A percentile compares a stretch with the other conserved stretches of the same genome.
phyloP scores from a whole-genome alignment of 192 early-diverging fungal genomes.

The Spizellomyces sp. region DNA sequence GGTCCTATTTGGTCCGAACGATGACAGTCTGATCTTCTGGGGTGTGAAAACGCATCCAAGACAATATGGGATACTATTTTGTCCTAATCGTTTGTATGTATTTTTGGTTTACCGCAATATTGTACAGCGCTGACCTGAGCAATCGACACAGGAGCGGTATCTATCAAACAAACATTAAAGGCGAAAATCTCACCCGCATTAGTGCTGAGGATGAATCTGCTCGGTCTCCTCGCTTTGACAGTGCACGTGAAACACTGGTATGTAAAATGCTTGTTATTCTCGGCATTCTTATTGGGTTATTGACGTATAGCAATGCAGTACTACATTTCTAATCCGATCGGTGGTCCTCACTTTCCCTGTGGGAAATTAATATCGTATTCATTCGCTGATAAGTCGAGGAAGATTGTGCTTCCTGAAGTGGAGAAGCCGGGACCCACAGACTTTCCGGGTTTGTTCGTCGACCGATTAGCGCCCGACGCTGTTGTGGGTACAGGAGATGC shows the following conservation, averaged over 20 bases:
- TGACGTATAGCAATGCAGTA: constrained; percentile 38
- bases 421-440: constrained; percentile 32
- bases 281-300: background rate
- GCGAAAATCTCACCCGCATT: constrained; percentile 36
- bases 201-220: constrained; percentile 37
- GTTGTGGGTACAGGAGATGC: constrained; percentile 6
- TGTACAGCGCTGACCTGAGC: background rate
- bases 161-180: constrained; percentile 53
- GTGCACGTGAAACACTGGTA: constrained; percentile 39
- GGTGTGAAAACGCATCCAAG: constrained; percentile 63
- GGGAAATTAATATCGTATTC: constrained; percentile 48
- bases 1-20: constrained; percentile 30
- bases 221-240: constrained; percentile 65
- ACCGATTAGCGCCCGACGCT: constrained; percentile 48
- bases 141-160: constrained; percentile 45
- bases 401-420: constrained; percentile 42
- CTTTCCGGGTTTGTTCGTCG: constrained; percentile 74
- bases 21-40: constrained; percentile 62
- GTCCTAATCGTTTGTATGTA: constrained; percentile 58
- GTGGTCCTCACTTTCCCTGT: constrained; percentile 72
- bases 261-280: background rate
- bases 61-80: constrained; percentile 65
- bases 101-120: background rate
- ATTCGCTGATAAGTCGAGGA: constrained; percentile 32
- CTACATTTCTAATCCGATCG: constrained; percentile 62